Conservation (phyloP, 148 eudicot genomes). For the Oxyria digyna region DNA sequence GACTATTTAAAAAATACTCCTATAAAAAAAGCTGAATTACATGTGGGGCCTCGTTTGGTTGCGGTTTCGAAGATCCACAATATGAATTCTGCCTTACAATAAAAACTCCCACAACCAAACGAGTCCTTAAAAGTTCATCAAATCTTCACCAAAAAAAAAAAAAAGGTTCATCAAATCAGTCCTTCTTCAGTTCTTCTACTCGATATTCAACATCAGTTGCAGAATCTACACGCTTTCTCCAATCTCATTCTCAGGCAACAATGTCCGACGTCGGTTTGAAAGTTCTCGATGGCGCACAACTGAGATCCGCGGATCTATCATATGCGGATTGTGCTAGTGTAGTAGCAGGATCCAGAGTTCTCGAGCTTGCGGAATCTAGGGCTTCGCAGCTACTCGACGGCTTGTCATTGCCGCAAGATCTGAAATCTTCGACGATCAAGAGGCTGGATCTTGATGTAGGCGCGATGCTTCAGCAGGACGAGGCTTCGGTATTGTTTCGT, state of each 20-base stretch:
- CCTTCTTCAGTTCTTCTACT: not conserved
- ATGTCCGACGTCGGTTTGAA: conserved; percentile 39
- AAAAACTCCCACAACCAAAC: not conserved
- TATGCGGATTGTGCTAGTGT: conserved; percentile 14
- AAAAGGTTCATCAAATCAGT: no score
- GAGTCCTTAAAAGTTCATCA: not conserved
- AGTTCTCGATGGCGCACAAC: conserved; percentile 38
- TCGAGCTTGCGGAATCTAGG: conserved; percentile 29
- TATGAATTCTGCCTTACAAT: not conserved
- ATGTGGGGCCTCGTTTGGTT: conserved; percentile 2
- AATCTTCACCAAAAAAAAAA: not conserved
- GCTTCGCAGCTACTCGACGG: conserved; percentile 32
- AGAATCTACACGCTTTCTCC: not conserved
- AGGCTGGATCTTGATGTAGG: conserved; percentile 20
- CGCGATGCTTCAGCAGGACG: conserved; percentile 17
- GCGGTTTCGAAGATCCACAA: not conserved
- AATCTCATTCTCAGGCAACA: not conserved
- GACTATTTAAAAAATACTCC: no score
- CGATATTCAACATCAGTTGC: not conserved
- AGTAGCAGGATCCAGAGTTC: conserved; percentile 19
- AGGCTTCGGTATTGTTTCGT: conserved; percentile 23
- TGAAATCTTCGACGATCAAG: conserved; percentile 29
- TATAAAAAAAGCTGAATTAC: not conserved
- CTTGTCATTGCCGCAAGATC: conserved; percentile 29
- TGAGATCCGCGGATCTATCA: conserved; percentile 17